Evolutionary conservation across 352 stramenopile species (phyloP), one percentile per base, ranked within the genome.

Genomic region (Stephanocyclus meneghinianus): DNA sequence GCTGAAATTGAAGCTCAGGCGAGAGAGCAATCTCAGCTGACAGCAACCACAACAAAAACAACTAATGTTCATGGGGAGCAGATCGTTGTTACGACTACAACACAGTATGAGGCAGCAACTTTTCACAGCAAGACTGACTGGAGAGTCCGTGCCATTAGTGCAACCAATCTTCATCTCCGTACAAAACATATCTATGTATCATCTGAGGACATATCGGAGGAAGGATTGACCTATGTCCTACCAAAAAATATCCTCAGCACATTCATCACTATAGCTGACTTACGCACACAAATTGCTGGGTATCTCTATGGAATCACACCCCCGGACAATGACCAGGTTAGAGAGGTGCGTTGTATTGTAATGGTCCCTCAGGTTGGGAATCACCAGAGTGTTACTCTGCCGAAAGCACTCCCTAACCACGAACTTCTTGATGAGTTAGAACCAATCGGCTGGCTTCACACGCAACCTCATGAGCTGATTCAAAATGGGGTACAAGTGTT

Each of bases 161-260:
- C 97, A 32, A 98, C 97, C 1, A 99, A 99, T 88, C 85, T 99
- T 68, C 95, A 99, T 85, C 77, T 99, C 60, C 96, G 98, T 79
- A 99, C 97, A 5, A 98, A 99, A 84, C 97, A 99, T 86, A 98
- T 99, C 76, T 99, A 99, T 91, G 97, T 99, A 30, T 98, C 95
- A 10, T 99, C 96, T 13, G 96, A 98, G 76, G 97, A 99, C 74
- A 98, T 99, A 72, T 96, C 94, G 37, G 97, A 99, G 76, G 96
- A 97, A 42, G 97, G 97, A 3, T 96, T 98, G 71, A 99, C 97
- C 13, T 99, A 99, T 89, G 97, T 99, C 45, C 78, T 99, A 40
- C 97, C 97, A 1, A 99, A 99, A 72, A 99, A 99, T 83, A 95
- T 99, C 75, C 91, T 99, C 2, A 98, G 97, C 74, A 99, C 98